phyloP scores from a whole-genome alignment of 352 stramenopile species.

The Phytopythium kandeliae region DNA sequence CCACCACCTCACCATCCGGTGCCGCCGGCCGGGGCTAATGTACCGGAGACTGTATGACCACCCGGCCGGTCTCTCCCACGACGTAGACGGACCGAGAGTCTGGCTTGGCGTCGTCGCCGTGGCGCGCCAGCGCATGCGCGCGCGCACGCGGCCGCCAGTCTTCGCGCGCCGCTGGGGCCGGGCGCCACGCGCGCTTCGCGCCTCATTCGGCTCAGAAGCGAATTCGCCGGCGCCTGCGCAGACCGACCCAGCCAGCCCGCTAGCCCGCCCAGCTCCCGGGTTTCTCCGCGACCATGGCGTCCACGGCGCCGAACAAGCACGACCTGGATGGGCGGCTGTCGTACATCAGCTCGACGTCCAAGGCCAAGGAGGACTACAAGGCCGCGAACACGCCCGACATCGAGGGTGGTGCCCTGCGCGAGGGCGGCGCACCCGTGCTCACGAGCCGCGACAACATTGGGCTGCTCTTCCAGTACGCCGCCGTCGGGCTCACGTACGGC shows the following conservation, averaged over 20 bases:
- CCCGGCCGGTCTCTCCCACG: no score
- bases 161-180: no score
- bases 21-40: no score
- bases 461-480: no score
- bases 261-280: not conserved
- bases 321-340: slow-evolving; percentile 16
- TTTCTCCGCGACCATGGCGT: slow-evolving; percentile 7
- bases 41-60: no score
- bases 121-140: no score
- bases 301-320: slow-evolving; percentile 9
- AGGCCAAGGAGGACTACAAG: slow-evolving; percentile 22
- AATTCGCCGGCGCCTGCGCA: not conserved
- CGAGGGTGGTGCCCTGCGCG: slow-evolving; percentile 16
- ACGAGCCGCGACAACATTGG: no score
- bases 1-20: no score
- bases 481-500: slow-evolving; percentile 18
- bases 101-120: no score
- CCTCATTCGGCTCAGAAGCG: not conserved
- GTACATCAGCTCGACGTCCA: slow-evolving; percentile 20
- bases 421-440: slow-evolving; percentile 12
- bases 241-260: not conserved
- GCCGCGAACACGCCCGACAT: slow-evolving; percentile 25
- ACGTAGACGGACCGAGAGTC: no score
- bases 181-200: not conserved
- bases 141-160: no score